phyloP scores from a whole-genome alignment of 2,329 filamentous ascomycete species.

The Hypoxylon sp. region DNA sequence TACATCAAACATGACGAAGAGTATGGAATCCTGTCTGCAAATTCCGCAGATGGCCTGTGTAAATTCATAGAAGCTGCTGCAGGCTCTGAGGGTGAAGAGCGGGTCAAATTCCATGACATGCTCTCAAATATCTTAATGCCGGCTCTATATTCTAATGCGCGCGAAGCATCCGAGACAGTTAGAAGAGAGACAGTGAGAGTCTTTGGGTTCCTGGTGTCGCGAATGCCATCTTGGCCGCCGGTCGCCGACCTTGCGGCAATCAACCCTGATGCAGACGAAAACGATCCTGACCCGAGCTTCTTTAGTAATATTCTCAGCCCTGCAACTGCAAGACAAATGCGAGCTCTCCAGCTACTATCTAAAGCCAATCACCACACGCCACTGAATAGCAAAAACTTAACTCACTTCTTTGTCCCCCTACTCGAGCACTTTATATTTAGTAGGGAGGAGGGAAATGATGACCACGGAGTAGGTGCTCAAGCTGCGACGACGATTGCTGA shows the following conservation, averaged over 20 bases:
- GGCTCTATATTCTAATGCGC: slow-evolving; percentile 81
- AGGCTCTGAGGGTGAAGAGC: slow-evolving; percentile 58
- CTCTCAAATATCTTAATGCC: slow-evolving; percentile 78
- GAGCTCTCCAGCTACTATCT: slow-evolving; percentile 84
- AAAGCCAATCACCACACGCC: slow-evolving; percentile 74
- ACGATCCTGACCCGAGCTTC: slow-evolving; percentile 77
- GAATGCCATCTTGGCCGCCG: slow-evolving; percentile 77
- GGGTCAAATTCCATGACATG: slow-evolving; percentile 68
- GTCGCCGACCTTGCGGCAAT: slow-evolving; percentile 82
- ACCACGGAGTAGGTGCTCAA: slow-evolving; percentile 88
- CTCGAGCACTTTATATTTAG: slow-evolving; percentile 96
- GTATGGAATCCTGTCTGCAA: slow-evolving; percentile 83
- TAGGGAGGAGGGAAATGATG: slow-evolving; percentile 78
- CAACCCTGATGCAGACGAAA: slow-evolving; percentile 74
- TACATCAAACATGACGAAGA: slow-evolving; percentile 90
- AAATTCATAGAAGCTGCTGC: slow-evolving; percentile 79
- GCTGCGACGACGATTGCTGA: slow-evolving; percentile 84
- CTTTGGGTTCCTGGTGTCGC: slow-evolving; percentile 81
- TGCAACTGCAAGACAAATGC: slow-evolving; percentile 86
- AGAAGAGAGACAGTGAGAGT: slow-evolving; percentile 85
- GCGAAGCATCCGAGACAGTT: slow-evolving; percentile 85
- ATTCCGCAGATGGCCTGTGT: slow-evolving; percentile 84
- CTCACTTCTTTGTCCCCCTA: slow-evolving; percentile 89
- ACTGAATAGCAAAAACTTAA: slow-evolving; percentile 82
- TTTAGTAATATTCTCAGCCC: slow-evolving; percentile 95